A percentile compares a stretch with the other conserved stretches of the same genome.
These are phyloP conservation scores for Waltergamsia citrina DNA, from an alignment of 2,329 filamentous ascomycete genomes.

Conservation along the genomic window DNA sequence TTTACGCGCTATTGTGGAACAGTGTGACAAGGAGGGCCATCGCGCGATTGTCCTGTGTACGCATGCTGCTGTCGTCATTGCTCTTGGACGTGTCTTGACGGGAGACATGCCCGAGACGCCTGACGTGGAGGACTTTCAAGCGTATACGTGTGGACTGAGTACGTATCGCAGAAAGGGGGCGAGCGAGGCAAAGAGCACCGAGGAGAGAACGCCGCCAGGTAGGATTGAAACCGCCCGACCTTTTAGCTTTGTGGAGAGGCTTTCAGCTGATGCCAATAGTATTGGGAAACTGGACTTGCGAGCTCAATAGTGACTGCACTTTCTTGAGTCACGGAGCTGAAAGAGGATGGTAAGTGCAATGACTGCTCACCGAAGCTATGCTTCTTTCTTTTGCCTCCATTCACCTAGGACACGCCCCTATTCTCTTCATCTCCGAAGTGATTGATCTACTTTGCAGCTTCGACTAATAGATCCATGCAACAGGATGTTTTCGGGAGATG, in stretches of 20 bases:
- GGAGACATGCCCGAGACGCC: conserved; percentile 64
- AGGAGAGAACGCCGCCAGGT: too few species aligned
- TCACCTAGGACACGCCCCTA: background rate
- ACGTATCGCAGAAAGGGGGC: conserved; percentile 35
- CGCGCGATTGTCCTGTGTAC: conserved; percentile 72
- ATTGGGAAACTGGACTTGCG: conserved; percentile 71
- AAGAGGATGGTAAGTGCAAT: conserved; percentile 65
- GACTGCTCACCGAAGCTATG: conserved; percentile 4
- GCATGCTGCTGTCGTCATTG: conserved; percentile 85
- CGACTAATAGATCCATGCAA: too few species aligned
- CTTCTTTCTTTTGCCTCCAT: conserved; percentile 6
- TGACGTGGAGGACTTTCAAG: conserved; percentile 69
- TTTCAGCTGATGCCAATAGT: too few species aligned
- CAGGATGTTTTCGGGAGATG: conserved; percentile 45
- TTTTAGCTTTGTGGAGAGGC: too few species aligned
- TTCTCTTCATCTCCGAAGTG: too few species aligned
- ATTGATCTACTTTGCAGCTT: too few species aligned
- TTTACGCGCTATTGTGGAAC: conserved; percentile 59
- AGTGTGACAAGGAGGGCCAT: conserved; percentile 61
- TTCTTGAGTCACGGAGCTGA: conserved; percentile 76
- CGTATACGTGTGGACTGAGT: conserved; percentile 75
- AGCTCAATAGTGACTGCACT: conserved; percentile 73
- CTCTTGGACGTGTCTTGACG: conserved; percentile 73
- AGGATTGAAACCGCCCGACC: too few species aligned
- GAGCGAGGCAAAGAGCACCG: background rate